These are phyloP conservation scores for Penicillium odoratum DNA, from an alignment of 495 filamentous ascomycete genomes.

Conservation along the genomic window DNA sequence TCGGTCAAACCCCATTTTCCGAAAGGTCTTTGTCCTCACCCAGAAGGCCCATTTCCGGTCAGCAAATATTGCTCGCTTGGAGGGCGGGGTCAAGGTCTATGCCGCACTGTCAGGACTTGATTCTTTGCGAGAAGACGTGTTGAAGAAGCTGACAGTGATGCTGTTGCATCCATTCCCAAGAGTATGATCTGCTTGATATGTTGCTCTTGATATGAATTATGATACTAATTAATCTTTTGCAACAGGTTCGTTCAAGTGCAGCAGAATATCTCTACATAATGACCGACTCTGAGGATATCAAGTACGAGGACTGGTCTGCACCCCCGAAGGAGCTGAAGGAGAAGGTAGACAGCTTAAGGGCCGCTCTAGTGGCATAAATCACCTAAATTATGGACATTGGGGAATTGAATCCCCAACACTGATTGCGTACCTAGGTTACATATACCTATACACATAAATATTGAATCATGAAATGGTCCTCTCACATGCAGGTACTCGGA, in stretches of 20 bases:
- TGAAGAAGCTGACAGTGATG: conserved; percentile 58
- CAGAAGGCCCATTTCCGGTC: conserved; percentile 84
- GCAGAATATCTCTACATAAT: conserved; percentile 43
- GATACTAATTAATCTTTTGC: conserved; percentile 1
- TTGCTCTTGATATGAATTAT: background rate
- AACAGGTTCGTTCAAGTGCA: conserved; percentile 36
- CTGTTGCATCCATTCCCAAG: conserved; percentile 65
- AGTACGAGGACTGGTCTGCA: conserved; percentile 44
- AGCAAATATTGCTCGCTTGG: conserved; percentile 71
- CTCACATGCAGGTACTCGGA: too few species aligned
- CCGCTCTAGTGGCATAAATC: conserved; percentile 5
- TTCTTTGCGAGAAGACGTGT: conserved; percentile 41
- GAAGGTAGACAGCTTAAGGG: conserved; percentile 34
- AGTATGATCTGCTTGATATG: conserved; percentile 35
- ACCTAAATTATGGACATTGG: too few species aligned
- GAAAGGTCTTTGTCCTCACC: conserved; percentile 62
- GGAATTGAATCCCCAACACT: too few species aligned
- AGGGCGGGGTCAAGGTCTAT: conserved; percentile 77
- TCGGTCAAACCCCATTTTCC: conserved; percentile 38
- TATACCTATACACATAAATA: too few species aligned
- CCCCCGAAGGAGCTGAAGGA: conserved; percentile 40
- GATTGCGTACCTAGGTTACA: too few species aligned
- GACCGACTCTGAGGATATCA: conserved; percentile 34
- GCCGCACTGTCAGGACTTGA: conserved; percentile 55
- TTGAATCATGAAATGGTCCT: too few species aligned